phyloP scores from a whole-genome alignment of 371 early-diverging fungal genomes.

The Syncephalastrum racemosum region DNA sequence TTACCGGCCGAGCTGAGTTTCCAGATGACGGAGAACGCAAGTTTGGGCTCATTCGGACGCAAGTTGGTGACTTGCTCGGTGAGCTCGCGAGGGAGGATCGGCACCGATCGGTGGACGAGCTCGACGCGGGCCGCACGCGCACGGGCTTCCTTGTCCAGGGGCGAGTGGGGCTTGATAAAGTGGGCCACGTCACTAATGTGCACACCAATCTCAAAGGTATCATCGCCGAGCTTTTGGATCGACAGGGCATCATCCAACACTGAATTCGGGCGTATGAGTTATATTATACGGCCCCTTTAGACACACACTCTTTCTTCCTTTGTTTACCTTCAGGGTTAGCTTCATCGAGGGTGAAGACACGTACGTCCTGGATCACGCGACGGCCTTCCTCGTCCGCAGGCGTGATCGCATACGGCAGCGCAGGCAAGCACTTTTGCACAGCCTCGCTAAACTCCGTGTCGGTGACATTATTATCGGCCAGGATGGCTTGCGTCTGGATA shows the following conservation, averaged over 20 bases:
- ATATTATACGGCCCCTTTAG: too few species aligned
- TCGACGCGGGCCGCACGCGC: constrained; percentile 96
- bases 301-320: not conserved
- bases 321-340: constrained; percentile 59
- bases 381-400: constrained; percentile 61
- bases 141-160: constrained; percentile 91
- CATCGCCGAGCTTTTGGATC: constrained; percentile 64
- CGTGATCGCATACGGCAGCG: constrained; percentile 63
- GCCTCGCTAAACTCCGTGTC: constrained; percentile 57
- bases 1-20: constrained; percentile 73
- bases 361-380: constrained; percentile 65
- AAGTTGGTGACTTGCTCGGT: constrained; percentile 69
- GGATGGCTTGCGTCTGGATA: constrained; percentile 66
- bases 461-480: constrained; percentile 62
- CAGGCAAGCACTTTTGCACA: constrained; percentile 66
- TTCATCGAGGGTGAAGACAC: constrained; percentile 90
- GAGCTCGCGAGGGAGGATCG: constrained; percentile 94
- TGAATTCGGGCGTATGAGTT: not conserved
- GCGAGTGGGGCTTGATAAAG: constrained; percentile 87
- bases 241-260: constrained; percentile 94
- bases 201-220: constrained; percentile 86
- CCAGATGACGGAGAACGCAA: constrained; percentile 92
- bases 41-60: constrained; percentile 43
- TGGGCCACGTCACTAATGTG: constrained; percentile 98
- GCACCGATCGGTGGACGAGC: constrained; percentile 87